Percentiles rank a stretch among this genome's conserved stretches.
Conservation (phyloP, 2,329 filamentous ascomycete genomes). For the Talaromyces amestolkiae region DNA sequence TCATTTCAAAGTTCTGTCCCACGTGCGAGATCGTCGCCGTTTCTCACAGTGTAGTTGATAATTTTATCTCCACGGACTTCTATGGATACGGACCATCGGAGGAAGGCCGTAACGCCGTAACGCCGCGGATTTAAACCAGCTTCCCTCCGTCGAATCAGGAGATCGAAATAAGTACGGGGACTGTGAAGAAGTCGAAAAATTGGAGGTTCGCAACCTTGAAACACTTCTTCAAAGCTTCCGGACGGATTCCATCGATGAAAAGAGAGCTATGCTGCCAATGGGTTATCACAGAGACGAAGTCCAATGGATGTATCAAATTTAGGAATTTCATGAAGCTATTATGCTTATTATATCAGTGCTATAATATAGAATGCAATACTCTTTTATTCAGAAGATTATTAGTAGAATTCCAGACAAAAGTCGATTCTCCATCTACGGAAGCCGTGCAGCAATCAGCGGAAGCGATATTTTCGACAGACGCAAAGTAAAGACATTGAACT, state of each 20-base stretch:
- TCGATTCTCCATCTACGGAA: not conserved
- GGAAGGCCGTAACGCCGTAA: too few relatives aligned
- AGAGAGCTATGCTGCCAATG: not conserved
- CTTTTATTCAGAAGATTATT: not conserved
- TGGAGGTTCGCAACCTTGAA: not conserved
- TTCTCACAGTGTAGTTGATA: too few relatives aligned
- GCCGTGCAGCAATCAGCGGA: not conserved
- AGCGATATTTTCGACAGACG: not conserved
- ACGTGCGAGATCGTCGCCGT: too few relatives aligned
- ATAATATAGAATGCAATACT: not conserved
- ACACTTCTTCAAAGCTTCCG: not conserved
- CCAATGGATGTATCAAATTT: not conserved
- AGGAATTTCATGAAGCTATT: not conserved
- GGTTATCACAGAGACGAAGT: not conserved
- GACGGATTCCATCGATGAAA: not conserved
- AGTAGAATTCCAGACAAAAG: not conserved
- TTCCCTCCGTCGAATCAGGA: not conserved
- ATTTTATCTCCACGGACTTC: too few relatives aligned
- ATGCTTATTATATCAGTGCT: not conserved
- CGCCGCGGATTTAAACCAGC: too few relatives aligned
- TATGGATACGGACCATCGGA: too few relatives aligned
- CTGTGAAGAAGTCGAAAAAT: not conserved
- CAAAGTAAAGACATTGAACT: not conserved
- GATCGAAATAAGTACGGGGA: not conserved
- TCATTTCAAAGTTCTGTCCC: not conserved